Evolutionary conservation across 2,329 filamentous ascomycete genomes (phyloP), one percentile per base, ranked within the genome.

Genomic region (Ascomycota sp.): DNA sequence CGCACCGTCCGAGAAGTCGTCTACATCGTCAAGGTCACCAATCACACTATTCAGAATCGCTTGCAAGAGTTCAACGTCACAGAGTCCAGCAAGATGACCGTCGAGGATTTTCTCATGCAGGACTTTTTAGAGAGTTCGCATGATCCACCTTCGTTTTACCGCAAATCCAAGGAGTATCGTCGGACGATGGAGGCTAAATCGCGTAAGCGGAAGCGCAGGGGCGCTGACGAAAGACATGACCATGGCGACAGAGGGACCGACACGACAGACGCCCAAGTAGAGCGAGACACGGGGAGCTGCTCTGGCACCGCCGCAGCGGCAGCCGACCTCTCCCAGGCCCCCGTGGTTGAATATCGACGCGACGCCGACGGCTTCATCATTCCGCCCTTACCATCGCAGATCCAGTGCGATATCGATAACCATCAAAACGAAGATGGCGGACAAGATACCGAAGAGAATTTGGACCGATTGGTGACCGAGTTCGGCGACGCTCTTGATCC

Each of bases 21-120:
- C n/a, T 95, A 93, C 48, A 80, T 94, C 23, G 86, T 94, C 48
- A 95, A 94, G 48, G 85, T 95, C 30, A 91, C 85, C 25, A 91
- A 91, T 39, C 69, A 82, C 36, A 98, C 89, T 7, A 82, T 98
- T 35, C 78, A 83, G 44, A 81, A 86, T 47, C 82, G 89, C 36
- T 59, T 98, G 8, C 75, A 85, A 39, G 89, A 98, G 46, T 98
- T 95, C 54, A 82, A 80, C 38, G 67, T 75, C 21, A 93, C 86
- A 0, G 77, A 81, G 37, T 83, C 77, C 35, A 82, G 82, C 38
- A 69, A 71, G 30, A 65, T 95, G 51, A 89, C 82, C 0, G 79
- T 98, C 13, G 76, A 85, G 36, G 76, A 94, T 42, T 93, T 93
- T 43, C 62, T 79, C 28, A 66, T 71, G 36, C 61, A 69, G 30